A percentile compares a stretch with the other conserved stretches of the same genome.
Conservation (phyloP, 495 filamentous ascomycete genomes). For the Aspergillus sclerotioniger region DNA sequence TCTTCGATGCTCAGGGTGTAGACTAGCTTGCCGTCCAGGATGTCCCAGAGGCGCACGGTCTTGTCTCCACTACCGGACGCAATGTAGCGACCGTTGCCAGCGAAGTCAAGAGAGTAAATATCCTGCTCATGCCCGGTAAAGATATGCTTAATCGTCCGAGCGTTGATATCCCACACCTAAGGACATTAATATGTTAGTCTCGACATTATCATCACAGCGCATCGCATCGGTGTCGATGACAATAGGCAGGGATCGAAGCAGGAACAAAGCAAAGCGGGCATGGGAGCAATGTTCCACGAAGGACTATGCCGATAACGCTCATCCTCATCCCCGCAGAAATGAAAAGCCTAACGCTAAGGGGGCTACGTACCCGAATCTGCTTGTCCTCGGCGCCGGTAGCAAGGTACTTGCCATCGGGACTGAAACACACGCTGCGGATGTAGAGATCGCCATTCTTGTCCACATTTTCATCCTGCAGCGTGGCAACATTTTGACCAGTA, state of each 20-base stretch:
- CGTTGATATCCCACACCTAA: constrained; percentile 85
- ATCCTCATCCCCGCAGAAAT: not conserved
- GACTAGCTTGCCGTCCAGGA: constrained; percentile 69
- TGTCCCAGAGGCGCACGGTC: constrained; percentile 87
- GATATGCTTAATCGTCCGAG: constrained; percentile 72
- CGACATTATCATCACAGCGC: not conserved
- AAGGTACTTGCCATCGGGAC: constrained; percentile 83
- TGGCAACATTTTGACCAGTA: constrained; percentile 73
- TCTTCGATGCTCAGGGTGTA: constrained; percentile 83
- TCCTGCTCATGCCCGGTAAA: constrained; percentile 89
- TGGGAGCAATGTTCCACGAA: not conserved
- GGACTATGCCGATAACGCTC: not conserved
- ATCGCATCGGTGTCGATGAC: not conserved
- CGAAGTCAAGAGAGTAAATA: constrained; percentile 91
- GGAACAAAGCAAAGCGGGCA: not conserved
- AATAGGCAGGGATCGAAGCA: constrained; percentile 1
- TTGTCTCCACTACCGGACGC: constrained; percentile 86
- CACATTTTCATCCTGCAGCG: constrained; percentile 77
- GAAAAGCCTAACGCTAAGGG: not conserved
- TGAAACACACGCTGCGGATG: constrained; percentile 90
- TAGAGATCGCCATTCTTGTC: constrained; percentile 85
- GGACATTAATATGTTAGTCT: constrained; percentile 5
- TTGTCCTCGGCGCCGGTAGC: constrained; percentile 91
- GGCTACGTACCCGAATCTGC: constrained; percentile 71
- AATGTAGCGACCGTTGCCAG: constrained; percentile 81